Conservation (phyloP, 345 rosid genomes). For the Bretschneidera sinensis region DNA sequence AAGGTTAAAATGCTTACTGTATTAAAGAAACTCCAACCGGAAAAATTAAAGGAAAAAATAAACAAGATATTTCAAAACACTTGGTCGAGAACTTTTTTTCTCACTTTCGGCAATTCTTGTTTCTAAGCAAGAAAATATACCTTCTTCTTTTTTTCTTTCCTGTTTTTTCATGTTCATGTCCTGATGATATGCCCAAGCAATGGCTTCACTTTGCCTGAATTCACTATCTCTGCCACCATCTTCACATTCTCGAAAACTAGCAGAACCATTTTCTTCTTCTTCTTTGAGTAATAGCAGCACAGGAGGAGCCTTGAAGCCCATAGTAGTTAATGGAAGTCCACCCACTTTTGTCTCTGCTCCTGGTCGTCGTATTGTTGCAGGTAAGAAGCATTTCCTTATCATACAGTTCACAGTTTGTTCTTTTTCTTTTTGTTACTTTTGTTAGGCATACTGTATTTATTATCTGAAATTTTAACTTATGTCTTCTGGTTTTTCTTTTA, state of each 20-base stretch:
- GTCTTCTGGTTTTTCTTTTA: too few relatives aligned
- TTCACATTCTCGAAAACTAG: slow-evolving; percentile 37
- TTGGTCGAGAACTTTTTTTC: slow-evolving; percentile 14
- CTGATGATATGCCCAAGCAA: slow-evolving; percentile 22
- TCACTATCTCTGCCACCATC: slow-evolving; percentile 47
- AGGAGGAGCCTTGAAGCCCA: slow-evolving; percentile 46
- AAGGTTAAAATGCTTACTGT: too few relatives aligned
- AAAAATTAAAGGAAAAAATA: background rate
- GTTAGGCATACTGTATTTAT: too few relatives aligned
- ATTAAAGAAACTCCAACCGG: slow-evolving; percentile 19
- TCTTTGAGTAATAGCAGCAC: slow-evolving; percentile 11
- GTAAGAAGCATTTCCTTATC: slow-evolving; percentile 22
- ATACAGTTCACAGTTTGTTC: background rate
- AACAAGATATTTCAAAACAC: slow-evolving; percentile 1
- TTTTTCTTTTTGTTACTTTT: too few relatives aligned
- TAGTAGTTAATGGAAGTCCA: slow-evolving; percentile 66
- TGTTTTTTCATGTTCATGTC: background rate
- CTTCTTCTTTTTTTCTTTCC: background rate
- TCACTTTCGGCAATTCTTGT: background rate
- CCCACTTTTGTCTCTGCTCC: slow-evolving; percentile 94
- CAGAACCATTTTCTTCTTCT: slow-evolving; percentile 35
- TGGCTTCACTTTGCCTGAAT: slow-evolving; percentile 67
- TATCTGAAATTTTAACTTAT: too few relatives aligned
- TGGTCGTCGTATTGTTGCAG: slow-evolving; percentile 82
- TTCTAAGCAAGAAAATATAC: background rate